Evolutionary conservation across 106 monocot genomes (phyloP).

Genomic region (Triglochin maritima): DNA sequence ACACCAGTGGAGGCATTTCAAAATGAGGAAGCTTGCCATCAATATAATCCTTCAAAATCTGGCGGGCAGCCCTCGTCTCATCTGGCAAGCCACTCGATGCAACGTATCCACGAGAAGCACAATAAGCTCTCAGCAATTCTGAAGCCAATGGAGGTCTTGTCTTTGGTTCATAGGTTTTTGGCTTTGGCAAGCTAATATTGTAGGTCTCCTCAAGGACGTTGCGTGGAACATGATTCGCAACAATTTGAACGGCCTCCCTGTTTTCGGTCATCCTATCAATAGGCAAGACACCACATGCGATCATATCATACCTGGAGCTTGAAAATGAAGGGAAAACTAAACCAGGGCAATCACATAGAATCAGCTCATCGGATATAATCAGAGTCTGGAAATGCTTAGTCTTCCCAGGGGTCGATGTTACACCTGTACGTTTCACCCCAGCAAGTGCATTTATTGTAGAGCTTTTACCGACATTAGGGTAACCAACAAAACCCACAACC

Average conservation of each 20-base stretch:
- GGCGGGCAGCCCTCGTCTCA: conserved; percentile 77
- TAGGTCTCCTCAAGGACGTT: conserved; percentile 45
- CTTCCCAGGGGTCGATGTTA: conserved; percentile 93
- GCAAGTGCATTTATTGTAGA: conserved; percentile 95
- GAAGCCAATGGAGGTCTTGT: conserved; percentile 50
- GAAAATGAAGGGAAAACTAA: conserved; percentile 96
- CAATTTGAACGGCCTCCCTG: conserved; percentile 76
- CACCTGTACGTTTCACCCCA: conserved; percentile 77
- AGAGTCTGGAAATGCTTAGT: conserved; percentile 97
- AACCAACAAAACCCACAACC: conserved; percentile 92
- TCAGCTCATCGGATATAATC: conserved; percentile 75
- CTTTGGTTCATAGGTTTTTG: conserved; percentile 64
- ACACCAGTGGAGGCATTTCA: conserved; percentile 43
- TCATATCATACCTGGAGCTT: conserved; percentile 85
- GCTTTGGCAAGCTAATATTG: conserved; percentile 66
- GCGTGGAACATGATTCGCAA: conserved; percentile 56
- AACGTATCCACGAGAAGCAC: conserved; percentile 76
- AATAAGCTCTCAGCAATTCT: conserved; percentile 71
- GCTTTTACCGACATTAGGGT: conserved; percentile 96
- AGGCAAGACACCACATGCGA: conserved; percentile 84
- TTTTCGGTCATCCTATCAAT: conserved; percentile 81
- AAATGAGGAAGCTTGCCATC: conserved; percentile 94
- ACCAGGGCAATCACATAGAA: conserved; percentile 96
- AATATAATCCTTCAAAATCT: conserved; percentile 81
- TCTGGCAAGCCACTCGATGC: conserved; percentile 80